Percentiles rank a stretch among this genome's conserved stretches.
These are phyloP conservation scores for Podospora conica DNA, from an alignment of 495 filamentous ascomycete genomes.

Conservation along the genomic window DNA sequence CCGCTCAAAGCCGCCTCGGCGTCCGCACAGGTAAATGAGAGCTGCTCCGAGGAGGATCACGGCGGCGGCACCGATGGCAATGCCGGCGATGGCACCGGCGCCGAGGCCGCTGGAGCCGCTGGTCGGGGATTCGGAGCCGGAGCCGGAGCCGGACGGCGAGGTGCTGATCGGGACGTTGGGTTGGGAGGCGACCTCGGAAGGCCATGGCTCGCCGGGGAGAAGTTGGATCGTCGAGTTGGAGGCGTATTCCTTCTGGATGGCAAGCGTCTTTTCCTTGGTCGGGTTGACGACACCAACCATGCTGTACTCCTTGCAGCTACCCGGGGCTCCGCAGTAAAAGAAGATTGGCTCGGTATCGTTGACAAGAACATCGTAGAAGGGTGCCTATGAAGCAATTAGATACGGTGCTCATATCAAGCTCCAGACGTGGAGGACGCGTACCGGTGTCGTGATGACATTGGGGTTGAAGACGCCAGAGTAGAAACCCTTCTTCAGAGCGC, in stretches of 20 bases:
- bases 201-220: constrained; percentile 34
- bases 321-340: constrained; percentile 53
- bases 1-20: constrained; percentile 31
- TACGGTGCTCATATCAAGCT: neutral
- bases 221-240: constrained; percentile 29
- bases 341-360: constrained; percentile 55
- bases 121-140: neutral
- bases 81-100: constrained; percentile 43
- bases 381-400: constrained; percentile 31
- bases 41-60: constrained; percentile 32
- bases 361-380: constrained; percentile 43
- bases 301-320: constrained; percentile 30
- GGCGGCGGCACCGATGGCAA: constrained; percentile 39
- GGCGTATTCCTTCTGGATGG: constrained; percentile 24
- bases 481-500: constrained; percentile 38
- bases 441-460: constrained; percentile 31
- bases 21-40: constrained; percentile 39
- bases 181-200: constrained; percentile 20
- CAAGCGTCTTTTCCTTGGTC: constrained; percentile 26
- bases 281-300: constrained; percentile 44
- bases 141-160: neutral
- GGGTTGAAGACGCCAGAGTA: constrained; percentile 39
- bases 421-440: constrained; percentile 14
- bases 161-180: neutral
- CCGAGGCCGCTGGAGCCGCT: constrained; percentile 11